Evolutionary conservation across 73 alveolate genomes (phyloP), one percentile per base, ranked within the genome.

Genomic region (Durusdinium trenchii): DNA sequence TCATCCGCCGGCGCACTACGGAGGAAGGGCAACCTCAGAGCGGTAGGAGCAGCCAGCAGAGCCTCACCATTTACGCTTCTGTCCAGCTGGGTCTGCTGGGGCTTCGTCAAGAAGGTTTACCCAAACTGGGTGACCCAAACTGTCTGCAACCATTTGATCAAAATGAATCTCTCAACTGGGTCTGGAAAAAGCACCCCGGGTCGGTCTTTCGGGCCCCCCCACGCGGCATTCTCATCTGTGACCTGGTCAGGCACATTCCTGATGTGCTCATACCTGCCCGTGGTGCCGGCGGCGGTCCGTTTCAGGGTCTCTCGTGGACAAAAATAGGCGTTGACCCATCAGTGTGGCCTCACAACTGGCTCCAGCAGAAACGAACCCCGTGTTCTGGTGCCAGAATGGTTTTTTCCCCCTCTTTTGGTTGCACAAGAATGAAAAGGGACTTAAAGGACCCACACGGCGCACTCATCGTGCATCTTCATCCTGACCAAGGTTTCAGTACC

Each of bases 241-340:
- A 94, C 93, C 90, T 94, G 99, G 47, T 94, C 99, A 9, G 99
- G 99, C 84, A 94, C 99, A 36, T 94, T 94, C 67, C 93, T 92
- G n/a, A 94, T 52, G 67, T 94, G 99, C 83, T 94, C 94, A 64
- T 94, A 94, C 98, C 98, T 91, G 46, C 40, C 43, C 4, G 73
- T 60, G 18, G n/a, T 1, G 4, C 30, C 7, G 73, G 73, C 73
- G 30, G n/a, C n/a, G n/a, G n/a, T n/a, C n/a, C n/a, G n/a, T n/a
- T n/a, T n/a, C 73, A 32, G 18, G 73, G 7, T 60, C 30, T 60
- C 30, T 60, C n/a, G n/a, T n/a, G n/a, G n/a, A n/a, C n/a, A n/a
- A n/a, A n/a, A n/a, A n/a, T n/a, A n/a, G n/a, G n/a, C n/a, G n/a
- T n/a, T n/a, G n/a, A n/a, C n/a, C n/a, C n/a, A n/a, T n/a, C n/a